These are phyloP conservation scores for Crotalaria pallida DNA, from an alignment of 306 rosid genomes.

Conservation along the genomic window DNA sequence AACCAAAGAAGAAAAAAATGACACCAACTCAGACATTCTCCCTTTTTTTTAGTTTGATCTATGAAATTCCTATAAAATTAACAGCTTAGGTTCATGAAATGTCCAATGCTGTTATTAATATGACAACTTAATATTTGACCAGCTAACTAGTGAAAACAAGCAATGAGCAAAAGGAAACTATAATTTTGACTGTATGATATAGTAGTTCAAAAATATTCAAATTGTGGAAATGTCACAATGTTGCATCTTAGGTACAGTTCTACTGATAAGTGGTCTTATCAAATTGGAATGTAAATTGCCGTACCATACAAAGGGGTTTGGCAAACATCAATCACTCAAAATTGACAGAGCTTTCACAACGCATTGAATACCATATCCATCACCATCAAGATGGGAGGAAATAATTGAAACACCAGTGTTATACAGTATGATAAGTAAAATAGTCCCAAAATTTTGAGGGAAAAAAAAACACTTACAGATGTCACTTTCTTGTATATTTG, in stretches of 20 bases:
- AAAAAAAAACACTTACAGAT: slow-evolving; percentile 54
- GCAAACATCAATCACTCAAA: slow-evolving; percentile 2
- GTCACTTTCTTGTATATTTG: slow-evolving; percentile 99
- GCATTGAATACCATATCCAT: neutral
- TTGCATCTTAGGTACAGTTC: neutral
- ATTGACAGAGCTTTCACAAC: neutral
- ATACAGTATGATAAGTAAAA: slow-evolving; percentile 7
- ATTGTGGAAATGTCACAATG: neutral
- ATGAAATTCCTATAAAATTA: neutral
- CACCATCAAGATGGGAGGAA: neutral
- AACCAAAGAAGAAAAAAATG: neutral
- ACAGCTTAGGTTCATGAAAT: neutral
- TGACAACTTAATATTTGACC: neutral
- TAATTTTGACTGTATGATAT: neutral
- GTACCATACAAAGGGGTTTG: slow-evolving; percentile 1
- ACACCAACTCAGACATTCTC: neutral
- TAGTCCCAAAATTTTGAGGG: slow-evolving; percentile 6
- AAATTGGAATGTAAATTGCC: slow-evolving; percentile 14
- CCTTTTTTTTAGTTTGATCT: neutral
- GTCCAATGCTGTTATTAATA: neutral
- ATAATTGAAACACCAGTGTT: slow-evolving; percentile 11
- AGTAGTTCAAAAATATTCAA: neutral
- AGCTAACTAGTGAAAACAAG: slow-evolving; percentile 1
- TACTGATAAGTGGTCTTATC: neutral
- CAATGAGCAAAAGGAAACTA: neutral